Evolutionary conservation across 2,329 filamentous ascomycete species (phyloP).

Genomic region (Pseudogymnoascus sp.): DNA sequence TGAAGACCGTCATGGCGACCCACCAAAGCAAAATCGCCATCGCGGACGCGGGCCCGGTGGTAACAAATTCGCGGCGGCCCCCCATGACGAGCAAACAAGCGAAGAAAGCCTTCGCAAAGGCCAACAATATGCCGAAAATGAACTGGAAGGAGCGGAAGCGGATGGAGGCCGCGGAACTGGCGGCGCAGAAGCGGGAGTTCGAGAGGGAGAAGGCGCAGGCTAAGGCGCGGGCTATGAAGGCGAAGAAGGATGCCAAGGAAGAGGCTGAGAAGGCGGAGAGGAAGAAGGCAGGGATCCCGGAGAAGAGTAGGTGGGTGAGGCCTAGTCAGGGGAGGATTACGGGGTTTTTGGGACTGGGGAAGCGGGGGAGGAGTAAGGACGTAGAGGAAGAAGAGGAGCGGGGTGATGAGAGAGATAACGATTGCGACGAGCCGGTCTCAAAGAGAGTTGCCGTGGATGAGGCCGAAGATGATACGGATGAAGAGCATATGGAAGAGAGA

Average conservation of each 20-base stretch:
- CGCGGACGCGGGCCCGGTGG: background rate
- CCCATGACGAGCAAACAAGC: slow-evolving; percentile 43
- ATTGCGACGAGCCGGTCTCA: background rate
- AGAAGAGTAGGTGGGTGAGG: slow-evolving; percentile 39
- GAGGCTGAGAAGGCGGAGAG: slow-evolving; percentile 40
- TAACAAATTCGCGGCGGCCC: background rate
- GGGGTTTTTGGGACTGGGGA: slow-evolving; percentile 36
- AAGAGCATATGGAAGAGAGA: background rate
- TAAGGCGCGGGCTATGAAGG: slow-evolving; percentile 41
- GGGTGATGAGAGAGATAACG: too few species aligned
- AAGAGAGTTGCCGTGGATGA: background rate
- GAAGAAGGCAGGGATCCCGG: slow-evolving; percentile 43
- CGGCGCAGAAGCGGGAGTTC: slow-evolving; percentile 40
- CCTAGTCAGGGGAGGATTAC: slow-evolving; percentile 52
- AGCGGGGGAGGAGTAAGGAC: slow-evolving; percentile 13
- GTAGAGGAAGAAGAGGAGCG: background rate
- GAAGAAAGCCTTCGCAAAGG: slow-evolving; percentile 38
- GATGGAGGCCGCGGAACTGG: slow-evolving; percentile 24
- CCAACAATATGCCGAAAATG: slow-evolving; percentile 34
- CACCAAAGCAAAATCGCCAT: slow-evolving; percentile 7
- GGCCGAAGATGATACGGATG: background rate
- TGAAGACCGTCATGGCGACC: background rate
- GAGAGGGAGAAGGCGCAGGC: slow-evolving; percentile 41
- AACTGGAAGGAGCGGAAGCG: slow-evolving; percentile 35
- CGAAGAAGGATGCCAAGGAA: slow-evolving; percentile 49